Base-by-base conservation (phyloP, 805 yeast species). In the Scheffersomyces amazonensis region DNA sequence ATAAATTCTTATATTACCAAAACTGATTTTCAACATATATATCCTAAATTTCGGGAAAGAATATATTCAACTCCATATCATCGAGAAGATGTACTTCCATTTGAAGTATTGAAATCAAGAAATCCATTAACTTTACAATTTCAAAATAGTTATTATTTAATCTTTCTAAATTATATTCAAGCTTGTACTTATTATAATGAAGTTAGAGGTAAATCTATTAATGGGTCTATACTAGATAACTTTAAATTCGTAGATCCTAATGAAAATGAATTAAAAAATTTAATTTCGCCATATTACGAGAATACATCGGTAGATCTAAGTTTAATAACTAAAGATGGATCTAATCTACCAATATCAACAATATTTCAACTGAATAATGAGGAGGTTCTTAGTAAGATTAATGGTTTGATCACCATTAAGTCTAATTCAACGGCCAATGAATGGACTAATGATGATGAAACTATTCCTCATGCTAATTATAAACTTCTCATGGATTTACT, bases 161-260 rank as follows among this genome's bases (percentile, higher is more conserved):
- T 77, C 5, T 83, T 83, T 49, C 62, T 64, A 4, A 56, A 62
- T 28, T 52, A 56, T 27, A 62, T 66, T 18, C 72, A 69, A 15
- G 87, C 88, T 0, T 64, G 75, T 16, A 64, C 65, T 3, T 82
- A 73, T 53, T 67, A 64, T 55, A 50, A 65, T 16, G 85, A 80
- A 46, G 74, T 82, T 0, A 41, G 53, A 10, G 69, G 71, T 7
- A 69, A 73, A 37, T 61, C 64, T 38, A 50, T 81, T 24, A 74
- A 80, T 46, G 87, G 87, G 1, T 50, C 66, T 33, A 64, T 62
- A 18, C 50, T 78, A 15, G 56, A 69, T 19, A 15, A 27, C 15
- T 56, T 78, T 22, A 60, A 67, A 39, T 80, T 80, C 63, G 72
- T 66, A 2, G 49, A 57, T 15, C 56, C 63, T 6, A 39, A 44